Base-by-base conservation (phyloP, 106 monocot species). In the Platanthera zijinensis region DNA sequence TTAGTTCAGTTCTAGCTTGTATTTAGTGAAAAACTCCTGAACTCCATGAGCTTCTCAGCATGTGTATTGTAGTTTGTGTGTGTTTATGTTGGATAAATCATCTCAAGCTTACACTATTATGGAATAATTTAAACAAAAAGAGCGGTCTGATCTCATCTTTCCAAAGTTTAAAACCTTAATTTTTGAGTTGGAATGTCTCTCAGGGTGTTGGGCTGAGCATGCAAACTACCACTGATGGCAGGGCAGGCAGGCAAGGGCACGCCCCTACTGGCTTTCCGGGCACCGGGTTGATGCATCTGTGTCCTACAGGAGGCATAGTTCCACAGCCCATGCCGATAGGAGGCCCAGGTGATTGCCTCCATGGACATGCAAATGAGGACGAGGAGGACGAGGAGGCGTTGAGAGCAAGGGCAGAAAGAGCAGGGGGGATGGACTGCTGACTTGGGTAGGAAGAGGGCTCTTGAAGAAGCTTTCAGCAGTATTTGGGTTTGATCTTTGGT, bases 401-500 rank as follows among this genome's bases (percentile, higher is more conserved):
- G 39, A 39, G 1, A 39, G 39, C 39, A 3, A 85, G 82, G 48
- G 88, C 92, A 49, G 89, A 88, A 2, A 87, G 84, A 54, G 96
- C 96, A 46, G 96, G 96, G 11, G 11, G 96, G 96, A 28, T 96
- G 96, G 96, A 93, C 85, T 4, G 12, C 57, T 1, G 96, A 93
- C 13, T 39, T 90, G 71, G 77, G 93, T 77, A 89, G 80, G 77
- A 88, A 71, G 80, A 83, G 96, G 74, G 90, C 96, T 8, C 71
- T 93, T 11, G 89, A 96, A 83, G 96, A 96, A 77, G 89, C 96
- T 50, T 93, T 96, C 83, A 83, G 85, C 66, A 86, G 89, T 69
- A 87, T 96, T 70, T 96, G 90, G 82, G 15, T 96, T 62, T 96
- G 74, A 85, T 12, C 8, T 50, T 22, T 10, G 39, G 2, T 39